Evolutionary conservation across 306 rosid species (phyloP).

Genomic region (Malus asiatica): DNA sequence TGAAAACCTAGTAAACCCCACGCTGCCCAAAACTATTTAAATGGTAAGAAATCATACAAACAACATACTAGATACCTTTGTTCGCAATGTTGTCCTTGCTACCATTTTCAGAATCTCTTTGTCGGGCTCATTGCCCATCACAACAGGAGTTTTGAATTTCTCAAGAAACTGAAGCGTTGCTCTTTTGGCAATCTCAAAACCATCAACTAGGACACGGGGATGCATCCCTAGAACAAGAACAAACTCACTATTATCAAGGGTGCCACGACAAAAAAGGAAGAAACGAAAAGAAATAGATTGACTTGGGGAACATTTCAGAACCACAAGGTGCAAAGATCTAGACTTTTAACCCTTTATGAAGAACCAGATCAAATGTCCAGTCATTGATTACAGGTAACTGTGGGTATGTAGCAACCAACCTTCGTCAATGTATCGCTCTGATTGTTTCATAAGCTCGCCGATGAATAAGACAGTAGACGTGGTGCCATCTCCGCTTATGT

Average conservation of each 20-base stretch:
- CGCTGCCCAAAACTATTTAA: neutral
- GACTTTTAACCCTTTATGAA: neutral
- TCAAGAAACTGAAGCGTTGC: slow-evolving; percentile 91
- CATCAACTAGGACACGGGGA: slow-evolving; percentile 96
- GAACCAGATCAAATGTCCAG: neutral
- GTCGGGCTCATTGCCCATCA: slow-evolving; percentile 87
- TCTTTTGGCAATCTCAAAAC: slow-evolving; percentile 89
- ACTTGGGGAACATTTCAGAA: neutral
- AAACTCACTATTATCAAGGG: neutral
- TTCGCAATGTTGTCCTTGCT: slow-evolving; percentile 85
- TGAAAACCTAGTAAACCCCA: neutral
- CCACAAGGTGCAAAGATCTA: neutral
- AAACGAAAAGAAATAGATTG: neutral
- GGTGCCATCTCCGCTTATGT: slow-evolving; percentile 91
- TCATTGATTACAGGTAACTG: neutral
- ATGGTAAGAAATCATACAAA: neutral
- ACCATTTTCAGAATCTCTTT: slow-evolving; percentile 88
- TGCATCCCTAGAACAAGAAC: slow-evolving; percentile 70
- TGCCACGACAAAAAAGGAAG: neutral
- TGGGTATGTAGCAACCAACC: slow-evolving; percentile 29
- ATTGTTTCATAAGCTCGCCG: slow-evolving; percentile 96
- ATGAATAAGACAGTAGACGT: slow-evolving; percentile 90
- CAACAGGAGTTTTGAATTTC: slow-evolving; percentile 76
- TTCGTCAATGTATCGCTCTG: slow-evolving; percentile 85
- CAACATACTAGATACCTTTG: slow-evolving; percentile 47